Base-by-base conservation (phyloP, 1,139 yeast species). In the Candida tropicalis region DNA sequence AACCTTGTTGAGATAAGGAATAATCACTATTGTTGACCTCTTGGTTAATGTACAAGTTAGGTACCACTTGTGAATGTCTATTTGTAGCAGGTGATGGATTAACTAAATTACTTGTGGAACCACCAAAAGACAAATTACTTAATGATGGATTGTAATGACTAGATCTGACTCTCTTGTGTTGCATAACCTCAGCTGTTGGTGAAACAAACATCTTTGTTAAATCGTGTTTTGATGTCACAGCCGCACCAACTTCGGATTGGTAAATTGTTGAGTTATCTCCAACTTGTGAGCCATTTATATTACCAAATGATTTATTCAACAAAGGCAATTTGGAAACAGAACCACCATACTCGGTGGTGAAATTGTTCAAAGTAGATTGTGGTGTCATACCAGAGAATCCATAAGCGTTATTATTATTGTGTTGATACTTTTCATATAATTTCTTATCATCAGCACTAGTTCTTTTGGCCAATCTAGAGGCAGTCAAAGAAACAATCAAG, bases 161-260 rank as follows among this genome's bases (percentile, higher is more conserved):
- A 1, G 73, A 60, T 42, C 60, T 62, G 35, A 49, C 57, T 35
- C 72, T 56, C 52, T 66, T 68, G 48, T 68, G 75, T 48, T 71
- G 72, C 81, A 82, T 78, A 31, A 84, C 85, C 57, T 85, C 90
- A 15, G 84, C 86, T 2, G 95, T 87, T 28, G 95, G 95, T 5
- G 93, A 84, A 44, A 87, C 79, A 60, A 83, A 87, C 77, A 85
- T 74, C 47, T 63, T 70, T 40, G 78, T 73, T 53, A 71, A 59
- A 50, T 73, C 79, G 46, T 68, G 67, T 44, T 68, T 69, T 17
- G 71, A 55, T 2, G 74, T 62, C 17, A 70, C 63, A 22, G 63
- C 57, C 15, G 53, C 63, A 11, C 64, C 66, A 3, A 58, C 55
- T 25, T 69, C 74, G n/a, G 67, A 57, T 37, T 63, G 64, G 49